phyloP scores from a whole-genome alignment of 805 yeast species.

The Metschnikowia gelsemii region DNA sequence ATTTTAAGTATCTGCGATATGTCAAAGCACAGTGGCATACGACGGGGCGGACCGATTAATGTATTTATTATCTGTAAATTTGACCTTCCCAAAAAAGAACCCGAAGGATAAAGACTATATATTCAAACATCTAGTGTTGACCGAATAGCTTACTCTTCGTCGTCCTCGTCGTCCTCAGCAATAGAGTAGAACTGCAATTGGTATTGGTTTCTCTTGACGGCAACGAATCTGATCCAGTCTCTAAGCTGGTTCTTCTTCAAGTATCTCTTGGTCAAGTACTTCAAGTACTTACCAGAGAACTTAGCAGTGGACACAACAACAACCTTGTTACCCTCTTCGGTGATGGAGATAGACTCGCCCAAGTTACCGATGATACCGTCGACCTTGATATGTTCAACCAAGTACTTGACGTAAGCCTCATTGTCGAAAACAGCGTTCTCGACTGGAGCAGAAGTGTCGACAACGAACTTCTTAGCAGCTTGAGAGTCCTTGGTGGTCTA shows the following conservation, averaged over 20 bases:
- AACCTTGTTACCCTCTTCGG: conserved; percentile 83
- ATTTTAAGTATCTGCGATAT: no score
- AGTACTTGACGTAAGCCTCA: conserved; percentile 95
- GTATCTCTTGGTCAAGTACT: conserved; percentile 99
- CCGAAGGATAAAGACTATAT: conserved; percentile 9
- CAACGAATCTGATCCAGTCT: conserved; percentile 99
- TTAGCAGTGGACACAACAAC: conserved; percentile 88
- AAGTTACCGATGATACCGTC: conserved; percentile 96
- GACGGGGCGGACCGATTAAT: conserved; percentile 5
- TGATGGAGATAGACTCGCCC: conserved; percentile 88
- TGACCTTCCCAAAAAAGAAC: conserved; percentile 11
- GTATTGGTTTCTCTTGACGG: conserved; percentile 93
- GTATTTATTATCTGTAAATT: conserved; percentile 8
- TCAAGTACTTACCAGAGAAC: conserved; percentile 99
- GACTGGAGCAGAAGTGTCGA: conserved; percentile 96
- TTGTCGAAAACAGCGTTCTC: conserved; percentile 98
- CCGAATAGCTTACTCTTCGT: conserved; percentile 56
- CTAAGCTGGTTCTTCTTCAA: conserved; percentile 99
- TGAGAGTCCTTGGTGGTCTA: conserved; percentile 72
- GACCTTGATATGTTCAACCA: conserved; percentile 98
- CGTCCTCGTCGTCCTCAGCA: conserved; percentile 78
- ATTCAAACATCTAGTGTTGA: conserved; percentile 5
- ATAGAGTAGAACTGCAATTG: conserved; percentile 98
- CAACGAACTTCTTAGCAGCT: conserved; percentile 84
- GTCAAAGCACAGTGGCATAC: no score